These are phyloP conservation scores for Eurotiales sp. DNA, from an alignment of 2,329 filamentous ascomycete genomes.

Conservation along the genomic window DNA sequence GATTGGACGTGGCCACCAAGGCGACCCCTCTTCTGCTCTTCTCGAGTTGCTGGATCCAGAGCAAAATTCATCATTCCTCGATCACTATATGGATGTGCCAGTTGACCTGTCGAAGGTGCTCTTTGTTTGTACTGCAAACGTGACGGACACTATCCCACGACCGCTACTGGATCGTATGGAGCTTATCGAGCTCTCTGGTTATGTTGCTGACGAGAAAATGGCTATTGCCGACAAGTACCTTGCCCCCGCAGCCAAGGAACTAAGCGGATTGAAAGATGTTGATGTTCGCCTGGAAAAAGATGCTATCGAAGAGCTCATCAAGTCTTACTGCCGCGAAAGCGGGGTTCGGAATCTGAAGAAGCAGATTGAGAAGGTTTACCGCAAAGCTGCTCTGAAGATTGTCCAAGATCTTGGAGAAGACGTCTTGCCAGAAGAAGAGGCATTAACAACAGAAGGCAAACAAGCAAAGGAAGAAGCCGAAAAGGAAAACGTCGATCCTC, in stretches of 20 bases:
- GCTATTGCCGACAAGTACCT: conserved; percentile 93
- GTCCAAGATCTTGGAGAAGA: conserved; percentile 90
- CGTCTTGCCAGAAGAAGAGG: conserved; percentile 72
- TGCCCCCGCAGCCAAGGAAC: conserved; percentile 87
- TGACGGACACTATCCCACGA: conserved; percentile 95
- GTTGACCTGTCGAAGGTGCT: conserved; percentile 96
- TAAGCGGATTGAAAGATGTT: conserved; percentile 84
- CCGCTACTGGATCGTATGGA: conserved; percentile 97
- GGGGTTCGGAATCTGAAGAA: conserved; percentile 98
- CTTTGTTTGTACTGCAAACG: conserved; percentile 98
- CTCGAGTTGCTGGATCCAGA: conserved; percentile 93
- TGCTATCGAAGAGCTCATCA: conserved; percentile 94
- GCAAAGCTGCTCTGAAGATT: conserved; percentile 95
- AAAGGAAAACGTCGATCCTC: conserved; percentile 61
- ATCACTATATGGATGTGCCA: conserved; percentile 98
- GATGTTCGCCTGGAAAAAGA: conserved; percentile 82
- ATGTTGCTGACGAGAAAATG: conserved; percentile 98
- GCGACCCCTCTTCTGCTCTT: conserved; percentile 89
- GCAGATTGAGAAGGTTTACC: conserved; percentile 98
- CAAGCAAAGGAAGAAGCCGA: conserved; percentile 59
- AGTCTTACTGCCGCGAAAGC: conserved; percentile 95
- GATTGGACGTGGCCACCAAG: conserved; percentile 93
- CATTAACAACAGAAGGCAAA: conserved; percentile 81
- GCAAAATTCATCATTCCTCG: conserved; percentile 94
- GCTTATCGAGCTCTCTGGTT: conserved; percentile 91